Evolutionary conservation across 805 yeast species (phyloP).

Genomic region (Schwanniomyces polymorphus): DNA sequence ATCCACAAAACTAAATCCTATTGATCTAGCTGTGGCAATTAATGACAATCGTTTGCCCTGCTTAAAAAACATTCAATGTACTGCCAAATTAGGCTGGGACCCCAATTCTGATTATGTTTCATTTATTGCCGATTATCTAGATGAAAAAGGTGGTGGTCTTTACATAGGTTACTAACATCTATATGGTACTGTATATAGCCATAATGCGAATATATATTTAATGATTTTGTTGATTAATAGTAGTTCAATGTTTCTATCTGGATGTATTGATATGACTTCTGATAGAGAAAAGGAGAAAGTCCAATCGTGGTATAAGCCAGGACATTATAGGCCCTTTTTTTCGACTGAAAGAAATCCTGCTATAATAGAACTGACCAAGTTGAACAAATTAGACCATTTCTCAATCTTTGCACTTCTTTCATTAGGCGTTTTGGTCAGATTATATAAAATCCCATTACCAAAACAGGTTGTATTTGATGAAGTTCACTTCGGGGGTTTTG

Average conservation of each 20-base stretch:
- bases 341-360: slow-evolving; percentile 20
- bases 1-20: slow-evolving; percentile 78
- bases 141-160: slow-evolving; percentile 77
- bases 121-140: slow-evolving; percentile 64
- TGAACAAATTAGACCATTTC: slow-evolving; percentile 18
- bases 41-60: slow-evolving; percentile 74
- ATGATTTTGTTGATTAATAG: background rate
- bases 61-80: slow-evolving; percentile 62
- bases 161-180: slow-evolving; percentile 44
- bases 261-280: background rate
- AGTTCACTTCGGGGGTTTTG: slow-evolving; percentile 39
- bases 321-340: slow-evolving; percentile 27
- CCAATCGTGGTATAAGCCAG: slow-evolving; percentile 24
- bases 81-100: slow-evolving; percentile 87
- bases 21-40: slow-evolving; percentile 83
- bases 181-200: background rate
- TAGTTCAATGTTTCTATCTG: background rate
- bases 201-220: background rate
- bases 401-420: slow-evolving; percentile 18
- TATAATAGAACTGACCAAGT: slow-evolving; percentile 9
- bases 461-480: slow-evolving; percentile 50
- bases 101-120: slow-evolving; percentile 40
- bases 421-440: slow-evolving; percentile 24
- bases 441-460: slow-evolving; percentile 35
- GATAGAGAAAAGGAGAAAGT: background rate